Conservation (phyloP, 768 basidiomycete species). For the Pleurotus platypus region DNA sequence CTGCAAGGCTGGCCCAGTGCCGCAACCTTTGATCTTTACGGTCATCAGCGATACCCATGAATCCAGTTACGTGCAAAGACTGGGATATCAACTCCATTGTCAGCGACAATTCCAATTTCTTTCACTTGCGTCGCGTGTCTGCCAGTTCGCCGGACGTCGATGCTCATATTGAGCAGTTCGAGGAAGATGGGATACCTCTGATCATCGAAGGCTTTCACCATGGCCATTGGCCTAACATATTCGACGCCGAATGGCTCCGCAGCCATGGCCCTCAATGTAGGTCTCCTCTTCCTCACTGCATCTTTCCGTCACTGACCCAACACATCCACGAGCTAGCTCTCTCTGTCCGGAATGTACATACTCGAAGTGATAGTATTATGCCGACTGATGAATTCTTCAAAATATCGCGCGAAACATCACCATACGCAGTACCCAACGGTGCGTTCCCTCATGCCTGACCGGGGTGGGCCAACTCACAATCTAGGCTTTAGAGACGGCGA, state of each 20-base stretch:
- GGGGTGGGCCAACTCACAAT: conserved; percentile 3
- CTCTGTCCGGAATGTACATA: conserved; percentile 59
- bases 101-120: conserved; percentile 36
- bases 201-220: conserved; percentile 62
- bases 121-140: conserved; percentile 33
- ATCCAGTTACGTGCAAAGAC: conserved; percentile 17
- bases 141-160: conserved; percentile 24
- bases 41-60: not conserved
- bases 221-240: conserved; percentile 56
- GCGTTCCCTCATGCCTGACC: conserved; percentile 8
- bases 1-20: too few relatives aligned
- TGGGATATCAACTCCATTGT: conserved; percentile 52
- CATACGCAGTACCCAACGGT: conserved; percentile 38
- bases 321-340: conserved; percentile 38
- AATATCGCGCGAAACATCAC: conserved; percentile 30
- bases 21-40: too few relatives aligned
- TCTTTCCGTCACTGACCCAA: not conserved
- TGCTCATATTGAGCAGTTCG: conserved; percentile 38
- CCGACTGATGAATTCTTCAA: conserved; percentile 50
- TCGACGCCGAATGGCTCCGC: conserved; percentile 53
- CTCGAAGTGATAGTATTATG: conserved; percentile 50
- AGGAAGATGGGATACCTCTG: conserved; percentile 52
- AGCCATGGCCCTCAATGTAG: conserved; percentile 25
- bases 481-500: conserved; percentile 42
- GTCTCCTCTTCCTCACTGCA: not conserved